Evolutionary conservation across 176 grass and related monocot genomes (phyloP).

Genomic region (Aegilops umbellulata): DNA sequence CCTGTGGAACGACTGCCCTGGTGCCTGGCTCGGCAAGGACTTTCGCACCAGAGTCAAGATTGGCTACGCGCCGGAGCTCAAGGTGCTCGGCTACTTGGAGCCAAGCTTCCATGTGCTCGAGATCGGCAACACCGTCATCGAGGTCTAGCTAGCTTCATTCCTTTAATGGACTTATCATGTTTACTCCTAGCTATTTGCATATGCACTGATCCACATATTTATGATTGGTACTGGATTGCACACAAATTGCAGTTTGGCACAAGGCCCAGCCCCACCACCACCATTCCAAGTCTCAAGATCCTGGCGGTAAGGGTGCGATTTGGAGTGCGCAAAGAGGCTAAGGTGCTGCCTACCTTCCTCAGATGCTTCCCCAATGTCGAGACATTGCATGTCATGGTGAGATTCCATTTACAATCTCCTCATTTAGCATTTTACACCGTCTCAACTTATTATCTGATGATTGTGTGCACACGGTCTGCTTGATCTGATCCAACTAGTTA

Average conservation of each 20-base stretch:
- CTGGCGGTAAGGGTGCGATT: conserved; percentile 33
- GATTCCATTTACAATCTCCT: not conserved
- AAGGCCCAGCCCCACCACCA: not conserved
- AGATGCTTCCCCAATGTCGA: conserved; percentile 44
- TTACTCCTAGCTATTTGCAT: not conserved
- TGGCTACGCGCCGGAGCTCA: conserved; percentile 23
- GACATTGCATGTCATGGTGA: conserved; percentile 39
- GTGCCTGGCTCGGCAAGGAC: not conserved
- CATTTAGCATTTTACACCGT: not conserved
- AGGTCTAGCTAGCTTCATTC: conserved; percentile 5
- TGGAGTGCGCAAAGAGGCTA: conserved; percentile 27
- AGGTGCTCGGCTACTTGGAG: conserved; percentile 42
- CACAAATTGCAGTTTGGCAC: conserved; percentile 14
- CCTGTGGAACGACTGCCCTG: conserved; percentile 1
- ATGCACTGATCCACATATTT: not conserved
- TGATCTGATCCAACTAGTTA: not conserved
- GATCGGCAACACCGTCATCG: conserved; percentile 23
- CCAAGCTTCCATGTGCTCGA: conserved; percentile 22
- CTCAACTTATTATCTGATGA: not conserved
- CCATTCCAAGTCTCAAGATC: conserved; percentile 37
- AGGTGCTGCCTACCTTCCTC: conserved; percentile 28
- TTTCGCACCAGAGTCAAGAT: conserved; percentile 15
- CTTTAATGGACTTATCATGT: not conserved
- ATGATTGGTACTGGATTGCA: not conserved
- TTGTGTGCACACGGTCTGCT: not conserved